Evolutionary conservation across 805 yeast genomes (phyloP).

Genomic region (Hanseniaspora lachancei): DNA sequence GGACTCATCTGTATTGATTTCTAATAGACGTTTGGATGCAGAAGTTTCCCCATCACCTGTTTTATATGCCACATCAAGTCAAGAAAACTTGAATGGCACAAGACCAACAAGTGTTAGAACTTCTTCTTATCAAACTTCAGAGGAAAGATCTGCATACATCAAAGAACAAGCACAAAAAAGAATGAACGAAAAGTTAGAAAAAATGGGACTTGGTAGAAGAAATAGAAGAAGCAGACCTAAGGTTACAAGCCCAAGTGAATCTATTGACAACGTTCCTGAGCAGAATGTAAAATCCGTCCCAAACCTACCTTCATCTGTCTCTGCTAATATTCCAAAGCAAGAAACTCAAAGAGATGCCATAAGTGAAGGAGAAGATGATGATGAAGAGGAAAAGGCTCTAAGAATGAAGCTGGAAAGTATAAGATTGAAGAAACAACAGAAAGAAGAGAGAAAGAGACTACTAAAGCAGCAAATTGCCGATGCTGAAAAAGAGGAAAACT

Average conservation of each 20-base stretch:
- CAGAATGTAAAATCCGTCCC: conserved; percentile 11
- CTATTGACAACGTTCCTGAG: conserved; percentile 10
- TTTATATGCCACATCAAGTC: conserved; percentile 16
- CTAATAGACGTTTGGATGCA: not conserved
- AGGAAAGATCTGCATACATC: conserved; percentile 63
- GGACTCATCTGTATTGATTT: not conserved
- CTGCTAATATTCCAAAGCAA: not conserved
- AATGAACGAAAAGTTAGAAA: conserved; percentile 77
- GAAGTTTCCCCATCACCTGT: conserved; percentile 15
- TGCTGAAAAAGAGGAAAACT: conserved; percentile 31
- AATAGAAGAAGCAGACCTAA: conserved; percentile 12
- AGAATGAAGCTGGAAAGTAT: conserved; percentile 30
- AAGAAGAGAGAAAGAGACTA: conserved; percentile 46
- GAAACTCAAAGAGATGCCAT: conserved; percentile 15
- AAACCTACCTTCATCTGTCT: conserved; percentile 14
- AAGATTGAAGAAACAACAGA: conserved; percentile 40
- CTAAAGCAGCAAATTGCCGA: conserved; percentile 49
- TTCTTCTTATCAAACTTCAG: conserved; percentile 32
- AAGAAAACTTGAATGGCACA: conserved; percentile 16
- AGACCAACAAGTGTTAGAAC: not conserved
- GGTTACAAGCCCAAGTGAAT: conserved; percentile 14
- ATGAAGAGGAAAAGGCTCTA: conserved; percentile 36
- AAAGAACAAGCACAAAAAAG: conserved; percentile 70
- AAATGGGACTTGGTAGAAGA: conserved; percentile 51
- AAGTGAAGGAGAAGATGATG: conserved; percentile 34